These are phyloP conservation scores for Neurospora cerealis DNA, from an alignment of 495 filamentous ascomycete species.

Conservation along the genomic window DNA sequence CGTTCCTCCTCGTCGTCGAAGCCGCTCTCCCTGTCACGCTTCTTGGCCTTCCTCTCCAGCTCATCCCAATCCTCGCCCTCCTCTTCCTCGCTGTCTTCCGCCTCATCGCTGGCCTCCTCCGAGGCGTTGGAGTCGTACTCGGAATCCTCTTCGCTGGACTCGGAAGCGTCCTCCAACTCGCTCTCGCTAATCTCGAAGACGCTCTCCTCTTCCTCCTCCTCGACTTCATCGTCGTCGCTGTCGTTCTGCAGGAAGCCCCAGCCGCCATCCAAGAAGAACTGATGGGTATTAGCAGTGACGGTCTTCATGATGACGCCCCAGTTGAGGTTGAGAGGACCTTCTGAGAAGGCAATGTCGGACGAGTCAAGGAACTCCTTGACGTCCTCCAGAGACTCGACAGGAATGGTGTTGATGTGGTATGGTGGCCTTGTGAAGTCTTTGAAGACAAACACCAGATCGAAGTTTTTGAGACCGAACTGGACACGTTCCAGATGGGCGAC, in stretches of 20 bases:
- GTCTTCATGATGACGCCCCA: slow-evolving; percentile 99
- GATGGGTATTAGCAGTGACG: slow-evolving; percentile 81
- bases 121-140: slow-evolving; percentile 90
- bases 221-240: slow-evolving; percentile 73
- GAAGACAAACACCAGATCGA: slow-evolving; percentile 95
- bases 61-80: slow-evolving; percentile 91
- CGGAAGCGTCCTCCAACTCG: slow-evolving; percentile 68
- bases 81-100: slow-evolving; percentile 55
- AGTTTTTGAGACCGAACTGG: slow-evolving; percentile 98
- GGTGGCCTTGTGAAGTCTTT: slow-evolving; percentile 87
- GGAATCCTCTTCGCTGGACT: slow-evolving; percentile 76
- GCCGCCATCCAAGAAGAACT: slow-evolving; percentile 90
- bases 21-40: slow-evolving; percentile 68
- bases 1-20: slow-evolving; percentile 55
- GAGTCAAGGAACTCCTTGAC: slow-evolving; percentile 98
- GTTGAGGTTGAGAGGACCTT: slow-evolving; percentile 95
- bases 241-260: slow-evolving; percentile 90
- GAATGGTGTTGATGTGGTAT: slow-evolving; percentile 95
- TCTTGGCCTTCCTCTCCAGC: slow-evolving; percentile 80
- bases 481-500: slow-evolving; percentile 94
- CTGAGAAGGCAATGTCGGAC: slow-evolving; percentile 85
- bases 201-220: slow-evolving; percentile 74
- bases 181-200: slow-evolving; percentile 83
- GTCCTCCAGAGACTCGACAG: slow-evolving; percentile 84
- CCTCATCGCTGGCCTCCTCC: slow-evolving; percentile 62